Conservation (phyloP, 2,329 filamentous ascomycete species). For the Ustulina deusta region DNA sequence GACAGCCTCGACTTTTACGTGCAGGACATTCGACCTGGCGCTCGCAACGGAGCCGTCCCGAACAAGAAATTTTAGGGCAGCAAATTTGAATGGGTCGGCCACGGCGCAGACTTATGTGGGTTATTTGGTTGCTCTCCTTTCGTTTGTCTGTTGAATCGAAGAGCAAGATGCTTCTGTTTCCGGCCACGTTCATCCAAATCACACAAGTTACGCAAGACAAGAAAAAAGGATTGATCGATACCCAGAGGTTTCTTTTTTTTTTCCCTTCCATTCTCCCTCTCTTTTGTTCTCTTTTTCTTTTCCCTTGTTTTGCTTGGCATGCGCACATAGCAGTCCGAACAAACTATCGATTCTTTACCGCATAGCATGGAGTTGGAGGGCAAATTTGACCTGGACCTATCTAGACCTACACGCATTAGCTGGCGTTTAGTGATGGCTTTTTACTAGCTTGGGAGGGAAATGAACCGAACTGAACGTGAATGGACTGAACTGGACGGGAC, state of each 20-base stretch:
- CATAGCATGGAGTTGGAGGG: slow-evolving; percentile 36
- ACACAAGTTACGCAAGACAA: slow-evolving; percentile 18
- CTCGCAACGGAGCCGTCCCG: slow-evolving; percentile 41
- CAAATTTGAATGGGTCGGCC: slow-evolving; percentile 44
- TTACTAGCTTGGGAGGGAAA: slow-evolving; percentile 7
- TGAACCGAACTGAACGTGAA: neutral
- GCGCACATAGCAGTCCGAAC: neutral
- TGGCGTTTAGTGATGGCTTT: slow-evolving; percentile 26
- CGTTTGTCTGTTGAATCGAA: slow-evolving; percentile 14
- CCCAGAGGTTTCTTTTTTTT: slow-evolving; percentile 14
- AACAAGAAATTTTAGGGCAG: slow-evolving; percentile 49
- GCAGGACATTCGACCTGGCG: slow-evolving; percentile 63
- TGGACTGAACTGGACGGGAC: neutral
- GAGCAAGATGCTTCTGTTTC: slow-evolving; percentile 12
- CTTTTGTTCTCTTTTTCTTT: neutral
- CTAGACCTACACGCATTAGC: slow-evolving; percentile 31
- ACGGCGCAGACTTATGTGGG: slow-evolving; percentile 34
- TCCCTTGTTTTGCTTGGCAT: neutral
- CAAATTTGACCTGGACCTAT: slow-evolving; percentile 8
- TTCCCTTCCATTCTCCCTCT: neutral
- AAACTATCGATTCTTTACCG: slow-evolving; percentile 20
- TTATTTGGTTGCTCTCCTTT: slow-evolving; percentile 31
- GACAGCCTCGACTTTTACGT: slow-evolving; percentile 72
- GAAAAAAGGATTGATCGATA: slow-evolving; percentile 26
- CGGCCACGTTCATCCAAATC: slow-evolving; percentile 17